A percentile compares a stretch with the other conserved stretches of the same genome.
phyloP scores from a whole-genome alignment of 148 eudicot genomes.

The Fallopia convolvulus region DNA sequence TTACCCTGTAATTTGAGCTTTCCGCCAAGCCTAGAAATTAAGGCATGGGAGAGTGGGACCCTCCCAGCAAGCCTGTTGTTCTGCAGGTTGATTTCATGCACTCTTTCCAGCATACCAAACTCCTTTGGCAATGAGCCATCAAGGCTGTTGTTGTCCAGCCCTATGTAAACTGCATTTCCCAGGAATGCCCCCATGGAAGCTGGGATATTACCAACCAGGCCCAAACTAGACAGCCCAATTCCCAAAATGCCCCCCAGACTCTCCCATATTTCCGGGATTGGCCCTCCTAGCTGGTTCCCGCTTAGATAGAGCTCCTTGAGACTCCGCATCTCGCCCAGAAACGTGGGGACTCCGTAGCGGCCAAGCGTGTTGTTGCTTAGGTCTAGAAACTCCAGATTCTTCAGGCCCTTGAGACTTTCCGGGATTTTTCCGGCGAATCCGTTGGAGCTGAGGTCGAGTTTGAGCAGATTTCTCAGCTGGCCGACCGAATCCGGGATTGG shows the following conservation, averaged over 20 bases:
- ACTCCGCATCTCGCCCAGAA: constrained; percentile 39
- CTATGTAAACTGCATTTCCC: constrained; percentile 39
- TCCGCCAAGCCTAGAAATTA: constrained; percentile 33
- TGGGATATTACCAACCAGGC: constrained; percentile 67
- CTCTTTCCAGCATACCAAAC: constrained; percentile 39
- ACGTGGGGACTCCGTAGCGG: constrained; percentile 54
- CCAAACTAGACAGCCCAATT: constrained; percentile 52
- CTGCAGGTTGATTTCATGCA: constrained; percentile 60
- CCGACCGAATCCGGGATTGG: constrained; percentile 47
- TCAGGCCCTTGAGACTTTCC: constrained; percentile 32
- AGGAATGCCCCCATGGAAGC: constrained; percentile 62
- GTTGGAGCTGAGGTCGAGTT: constrained; percentile 59
- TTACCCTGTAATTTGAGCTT: constrained; percentile 69
- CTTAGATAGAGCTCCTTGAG: constrained; percentile 62
- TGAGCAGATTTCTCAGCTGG: constrained; percentile 26
- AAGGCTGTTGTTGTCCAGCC: constrained; percentile 61
- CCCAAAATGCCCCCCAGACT: constrained; percentile 54
- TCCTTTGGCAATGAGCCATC: constrained; percentile 60
- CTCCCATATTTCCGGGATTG: constrained; percentile 80
- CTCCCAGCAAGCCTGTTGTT: constrained; percentile 60
- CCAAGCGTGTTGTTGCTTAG: constrained; percentile 50
- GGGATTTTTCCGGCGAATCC: constrained; percentile 48
- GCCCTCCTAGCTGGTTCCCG: constrained; percentile 78
- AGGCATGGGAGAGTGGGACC: constrained; percentile 48
- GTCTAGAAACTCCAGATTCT: constrained; percentile 54